Percentiles rank a stretch among this genome's conserved stretches.
Conservation (phyloP, 2,329 filamentous ascomycete species). For the Penicillium sp. region DNA sequence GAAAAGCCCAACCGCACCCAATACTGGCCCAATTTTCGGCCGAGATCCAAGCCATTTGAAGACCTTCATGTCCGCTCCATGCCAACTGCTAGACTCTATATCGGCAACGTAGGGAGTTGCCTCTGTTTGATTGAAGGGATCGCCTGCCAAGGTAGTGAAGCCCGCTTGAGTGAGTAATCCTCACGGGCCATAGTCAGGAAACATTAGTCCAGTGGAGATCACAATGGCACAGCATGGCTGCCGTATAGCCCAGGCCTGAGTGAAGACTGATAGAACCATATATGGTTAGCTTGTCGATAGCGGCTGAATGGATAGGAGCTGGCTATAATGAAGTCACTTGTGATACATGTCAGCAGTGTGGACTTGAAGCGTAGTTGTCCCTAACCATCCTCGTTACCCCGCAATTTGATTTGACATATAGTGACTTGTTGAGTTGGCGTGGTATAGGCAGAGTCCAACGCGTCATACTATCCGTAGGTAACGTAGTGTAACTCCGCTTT, state of each 20-base stretch:
- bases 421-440: too few relatives aligned
- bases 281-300: background rate
- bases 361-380: background rate
- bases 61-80: background rate
- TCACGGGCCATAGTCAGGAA: background rate
- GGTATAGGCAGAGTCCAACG: too few relatives aligned
- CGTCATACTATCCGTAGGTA: too few relatives aligned
- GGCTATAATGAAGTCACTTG: background rate
- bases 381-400: too few relatives aligned
- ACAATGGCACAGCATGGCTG: background rate
- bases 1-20: background rate
- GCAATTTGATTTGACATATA: too few relatives aligned
- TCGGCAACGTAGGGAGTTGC: background rate
- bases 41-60: background rate
- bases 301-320: background rate
- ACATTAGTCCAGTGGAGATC: background rate
- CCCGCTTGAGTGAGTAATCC: background rate
- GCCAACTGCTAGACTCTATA: background rate
- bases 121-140: background rate
- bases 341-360: background rate
- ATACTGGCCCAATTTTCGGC: background rate
- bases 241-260: background rate
- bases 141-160: background rate
- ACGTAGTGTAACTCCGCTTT: too few relatives aligned
- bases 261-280: background rate